phyloP scores from a whole-genome alignment of 768 basidiomycete genomes.

The Hysterangium stoloniferum region DNA sequence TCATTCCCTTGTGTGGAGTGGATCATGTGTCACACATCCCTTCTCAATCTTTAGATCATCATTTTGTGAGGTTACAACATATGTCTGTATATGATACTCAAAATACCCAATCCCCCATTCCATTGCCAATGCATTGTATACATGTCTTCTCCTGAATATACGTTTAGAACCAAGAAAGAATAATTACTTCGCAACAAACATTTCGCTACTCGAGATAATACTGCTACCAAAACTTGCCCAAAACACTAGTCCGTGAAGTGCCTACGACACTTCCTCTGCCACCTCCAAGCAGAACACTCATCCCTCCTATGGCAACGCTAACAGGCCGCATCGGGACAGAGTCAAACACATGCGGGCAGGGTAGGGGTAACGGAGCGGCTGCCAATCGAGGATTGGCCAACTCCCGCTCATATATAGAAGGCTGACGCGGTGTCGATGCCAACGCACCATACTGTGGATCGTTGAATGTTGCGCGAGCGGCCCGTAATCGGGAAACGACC shows the following conservation, averaged over 20 bases:
- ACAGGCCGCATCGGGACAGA: slow-evolving; percentile 68
- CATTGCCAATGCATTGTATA: too few species aligned
- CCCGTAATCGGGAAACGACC: slow-evolving; percentile 51
- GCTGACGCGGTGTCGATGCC: slow-evolving; percentile 42
- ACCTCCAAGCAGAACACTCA: slow-evolving; percentile 49
- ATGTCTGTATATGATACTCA: too few species aligned
- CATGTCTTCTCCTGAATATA: too few species aligned
- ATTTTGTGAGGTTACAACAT: too few species aligned
- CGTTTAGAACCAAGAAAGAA: too few species aligned
- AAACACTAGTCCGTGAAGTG: slow-evolving; percentile 41
- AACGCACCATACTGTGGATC: slow-evolving; percentile 40
- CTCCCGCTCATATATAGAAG: slow-evolving; percentile 73
- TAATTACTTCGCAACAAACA: background rate
- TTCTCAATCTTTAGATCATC: too few species aligned
- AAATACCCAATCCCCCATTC: too few species aligned
- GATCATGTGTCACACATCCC: too few species aligned
- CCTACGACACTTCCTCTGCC: slow-evolving; percentile 21
- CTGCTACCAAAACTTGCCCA: slow-evolving; percentile 53
- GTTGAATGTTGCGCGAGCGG: slow-evolving; percentile 50
- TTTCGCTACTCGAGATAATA: background rate
- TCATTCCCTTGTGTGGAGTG: too few species aligned
- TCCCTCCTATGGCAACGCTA: slow-evolving; percentile 65
- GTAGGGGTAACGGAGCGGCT: slow-evolving; percentile 52
- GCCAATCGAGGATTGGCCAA: slow-evolving; percentile 44
- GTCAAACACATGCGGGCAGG: slow-evolving; percentile 74